Base-by-base conservation (phyloP, 106 monocot genomes). In the Apostasia ramifera region DNA sequence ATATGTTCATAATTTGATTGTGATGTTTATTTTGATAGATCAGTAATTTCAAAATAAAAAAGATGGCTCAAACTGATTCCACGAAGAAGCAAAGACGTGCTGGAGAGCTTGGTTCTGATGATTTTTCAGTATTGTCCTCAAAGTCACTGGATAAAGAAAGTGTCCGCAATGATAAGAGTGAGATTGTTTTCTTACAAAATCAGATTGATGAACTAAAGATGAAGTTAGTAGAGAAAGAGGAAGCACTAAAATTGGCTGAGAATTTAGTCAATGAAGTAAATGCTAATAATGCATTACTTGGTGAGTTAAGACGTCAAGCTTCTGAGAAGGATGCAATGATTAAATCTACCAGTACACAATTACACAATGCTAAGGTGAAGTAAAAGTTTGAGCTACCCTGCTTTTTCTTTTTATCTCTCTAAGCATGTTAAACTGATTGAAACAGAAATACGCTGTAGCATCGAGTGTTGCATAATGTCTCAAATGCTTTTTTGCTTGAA, bases 341-440 rank as follows among this genome's bases (percentile, higher is more conserved):
- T 37, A 91, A 85, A 77, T 84, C 86, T 66, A 66, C 76, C 57
- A 78, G 75, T 58, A 86, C 81, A 6, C 82, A 89, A 58, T 74
- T 97, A 72, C 66, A 84, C 59, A 86, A 83, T 82, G 77, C 84
- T 15, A 89, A 92, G 89, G 95, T 97, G 26, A 87, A 57, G 41
- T 38, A 54, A 41, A 10, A 11, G 9, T 5, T 48, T 46, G 44
- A 50, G 38, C 50, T 12, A 13, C 50, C 47, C 39, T 71, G 47
- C 15, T 50, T 55, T 58, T 12, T 70, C n/a, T 39, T 6, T 40
- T 2, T 1, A 10, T n/a, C 48, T 63, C 15, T 59, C 7, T 37
- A 4, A 6, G n/a, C 26, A 59, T 59, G 38, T 37, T 59, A 6
- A 53, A 53, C 8, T 5, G 10, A 9, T 53, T 9, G 13, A 9